phyloP scores from a whole-genome alignment of 768 basidiomycete species.

The Gymnopilus dilepis region DNA sequence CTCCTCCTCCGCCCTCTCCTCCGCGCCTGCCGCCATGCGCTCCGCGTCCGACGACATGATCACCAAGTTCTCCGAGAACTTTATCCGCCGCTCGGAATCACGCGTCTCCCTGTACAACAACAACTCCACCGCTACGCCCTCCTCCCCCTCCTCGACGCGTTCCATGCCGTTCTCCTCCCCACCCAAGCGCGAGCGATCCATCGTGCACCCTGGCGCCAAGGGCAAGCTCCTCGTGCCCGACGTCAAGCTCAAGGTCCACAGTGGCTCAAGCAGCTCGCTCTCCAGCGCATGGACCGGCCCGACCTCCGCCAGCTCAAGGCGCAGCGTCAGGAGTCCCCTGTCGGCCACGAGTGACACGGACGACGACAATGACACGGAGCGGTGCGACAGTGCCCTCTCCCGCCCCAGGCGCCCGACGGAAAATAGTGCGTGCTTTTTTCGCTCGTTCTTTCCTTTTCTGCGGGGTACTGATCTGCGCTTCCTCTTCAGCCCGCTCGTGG shows the following conservation, averaged over 20 bases:
- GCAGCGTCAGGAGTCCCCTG: constrained; percentile 39
- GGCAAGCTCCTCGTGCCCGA: constrained; percentile 64
- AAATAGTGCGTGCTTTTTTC: constrained; percentile 55
- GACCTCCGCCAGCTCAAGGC: constrained; percentile 27
- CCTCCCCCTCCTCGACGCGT: constrained; percentile 41
- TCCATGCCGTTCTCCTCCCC: constrained; percentile 41
- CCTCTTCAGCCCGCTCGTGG: constrained; percentile 58
- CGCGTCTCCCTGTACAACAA: constrained; percentile 41
- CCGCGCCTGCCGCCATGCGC: constrained; percentile 23
- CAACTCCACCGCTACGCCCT: constrained; percentile 25
- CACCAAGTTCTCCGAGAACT: constrained; percentile 58
- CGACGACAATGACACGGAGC: constrained; percentile 34
- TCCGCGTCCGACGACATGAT: constrained; percentile 53
- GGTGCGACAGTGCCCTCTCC: constrained; percentile 25
- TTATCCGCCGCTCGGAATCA: constrained; percentile 59
- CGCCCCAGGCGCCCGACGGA: constrained; percentile 43
- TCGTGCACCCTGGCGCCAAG: constrained; percentile 65
- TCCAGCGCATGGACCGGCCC: constrained; percentile 38
- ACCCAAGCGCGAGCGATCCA: constrained; percentile 50
- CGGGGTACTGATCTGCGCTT: not conserved
- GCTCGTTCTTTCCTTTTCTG: not conserved
- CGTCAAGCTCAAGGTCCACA: constrained; percentile 45
- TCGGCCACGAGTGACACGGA: constrained; percentile 35
- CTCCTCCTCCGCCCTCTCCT: constrained; percentile 9
- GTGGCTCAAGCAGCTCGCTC: constrained; percentile 42